phyloP scores from a whole-genome alignment of 495 filamentous ascomycete genomes.

The Penicillium turbatum region DNA sequence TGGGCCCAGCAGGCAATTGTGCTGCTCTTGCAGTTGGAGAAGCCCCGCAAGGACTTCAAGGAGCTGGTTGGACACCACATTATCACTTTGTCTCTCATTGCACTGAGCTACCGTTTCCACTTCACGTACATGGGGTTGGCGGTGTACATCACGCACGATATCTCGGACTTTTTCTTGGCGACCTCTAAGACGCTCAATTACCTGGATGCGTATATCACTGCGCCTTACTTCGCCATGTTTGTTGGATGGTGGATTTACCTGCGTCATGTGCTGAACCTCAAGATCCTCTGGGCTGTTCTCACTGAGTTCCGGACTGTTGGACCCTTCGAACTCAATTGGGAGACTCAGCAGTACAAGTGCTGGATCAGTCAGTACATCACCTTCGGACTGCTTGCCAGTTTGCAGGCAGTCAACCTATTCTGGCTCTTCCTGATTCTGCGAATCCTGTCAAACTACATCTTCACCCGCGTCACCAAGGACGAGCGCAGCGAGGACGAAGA shows the following conservation, averaged over 20 bases:
- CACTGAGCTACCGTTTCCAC: conserved; percentile 90
- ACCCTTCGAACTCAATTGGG: conserved; percentile 84
- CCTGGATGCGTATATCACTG: conserved; percentile 69
- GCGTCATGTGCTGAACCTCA: conserved; percentile 85
- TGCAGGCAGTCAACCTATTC: conserved; percentile 82
- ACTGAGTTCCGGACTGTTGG: conserved; percentile 88
- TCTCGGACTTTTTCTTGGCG: conserved; percentile 95
- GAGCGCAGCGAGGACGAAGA: conserved; percentile 61
- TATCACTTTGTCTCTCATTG: conserved; percentile 84
- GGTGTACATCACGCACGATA: conserved; percentile 95
- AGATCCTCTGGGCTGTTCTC: conserved; percentile 78
- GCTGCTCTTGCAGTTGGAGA: conserved; percentile 82
- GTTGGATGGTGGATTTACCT: conserved; percentile 85
- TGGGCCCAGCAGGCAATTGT: conserved; percentile 97
- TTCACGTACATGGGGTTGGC: conserved; percentile 97
- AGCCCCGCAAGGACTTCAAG: conserved; percentile 93
- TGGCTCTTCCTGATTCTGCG: conserved; percentile 81
- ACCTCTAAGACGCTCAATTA: conserved; percentile 96
- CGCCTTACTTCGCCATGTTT: conserved; percentile 82
- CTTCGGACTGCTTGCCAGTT: conserved; percentile 59
- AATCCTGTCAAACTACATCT: conserved; percentile 59
- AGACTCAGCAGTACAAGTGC: conserved; percentile 78
- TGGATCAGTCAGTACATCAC: conserved; percentile 71
- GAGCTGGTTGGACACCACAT: conserved; percentile 94
- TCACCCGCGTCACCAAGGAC: conserved; percentile 48